These are phyloP conservation scores for Strobilomyces echinocephalus DNA, from an alignment of 768 basidiomycete genomes.

Conservation along the genomic window DNA sequence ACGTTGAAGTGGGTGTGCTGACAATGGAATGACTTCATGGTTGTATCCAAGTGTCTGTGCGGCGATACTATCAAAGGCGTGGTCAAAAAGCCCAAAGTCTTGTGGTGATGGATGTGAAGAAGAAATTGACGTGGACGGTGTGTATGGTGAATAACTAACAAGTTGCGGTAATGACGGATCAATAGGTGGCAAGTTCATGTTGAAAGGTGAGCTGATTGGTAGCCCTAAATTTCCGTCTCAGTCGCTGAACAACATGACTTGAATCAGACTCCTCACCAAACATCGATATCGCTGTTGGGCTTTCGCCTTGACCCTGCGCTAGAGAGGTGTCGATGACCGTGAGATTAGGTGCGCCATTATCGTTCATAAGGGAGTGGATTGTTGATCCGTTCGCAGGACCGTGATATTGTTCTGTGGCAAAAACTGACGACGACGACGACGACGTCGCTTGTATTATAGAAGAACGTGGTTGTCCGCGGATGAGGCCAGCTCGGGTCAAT, in stretches of 20 bases:
- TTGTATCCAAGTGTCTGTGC: constrained; percentile 28
- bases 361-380: constrained; percentile 19
- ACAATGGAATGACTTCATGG: constrained; percentile 21
- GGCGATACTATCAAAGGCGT: constrained; percentile 33
- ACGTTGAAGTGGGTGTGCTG: constrained; percentile 44
- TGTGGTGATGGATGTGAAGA: constrained; percentile 34
- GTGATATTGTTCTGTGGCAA: constrained; percentile 29
- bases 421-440: constrained; percentile 32
- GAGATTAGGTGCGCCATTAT: constrained; percentile 19
- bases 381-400: constrained; percentile 17
- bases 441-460: constrained; percentile 40
- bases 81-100: constrained; percentile 30
- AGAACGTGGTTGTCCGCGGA: constrained; percentile 75
- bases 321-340: constrained; percentile 19
- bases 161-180: constrained; percentile 28
- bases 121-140: constrained; percentile 30
- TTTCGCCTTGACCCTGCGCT: constrained; percentile 17
- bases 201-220: constrained; percentile 29
- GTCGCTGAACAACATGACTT: neutral
- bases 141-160: constrained; percentile 30
- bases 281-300: constrained; percentile 25
- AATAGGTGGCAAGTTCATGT: constrained; percentile 24
- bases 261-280: constrained; percentile 21
- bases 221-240: constrained; percentile 21
- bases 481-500: constrained; percentile 70